Percentiles rank a stretch among this genome's conserved stretches.
These are phyloP conservation scores for Rhodomyrtus psidioides DNA, from an alignment of 441 rosid genomes.

Conservation along the genomic window DNA sequence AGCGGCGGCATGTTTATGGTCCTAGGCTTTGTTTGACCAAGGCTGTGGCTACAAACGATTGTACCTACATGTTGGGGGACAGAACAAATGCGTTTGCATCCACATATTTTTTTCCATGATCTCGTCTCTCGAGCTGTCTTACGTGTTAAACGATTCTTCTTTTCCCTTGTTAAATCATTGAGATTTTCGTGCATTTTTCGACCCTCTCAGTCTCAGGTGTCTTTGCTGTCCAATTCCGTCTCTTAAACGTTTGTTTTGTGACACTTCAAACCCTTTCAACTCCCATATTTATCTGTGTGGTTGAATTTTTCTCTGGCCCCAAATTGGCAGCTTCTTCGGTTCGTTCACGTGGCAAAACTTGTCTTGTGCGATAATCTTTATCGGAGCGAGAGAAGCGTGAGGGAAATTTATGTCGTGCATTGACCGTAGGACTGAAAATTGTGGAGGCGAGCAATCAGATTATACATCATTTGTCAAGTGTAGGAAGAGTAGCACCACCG, in stretches of 20 bases:
- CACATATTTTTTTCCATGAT: background rate
- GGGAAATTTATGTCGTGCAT: background rate
- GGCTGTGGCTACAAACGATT: background rate
- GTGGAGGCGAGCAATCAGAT: background rate
- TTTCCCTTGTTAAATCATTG: background rate
- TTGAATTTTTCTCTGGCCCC: background rate
- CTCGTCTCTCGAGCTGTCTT: background rate
- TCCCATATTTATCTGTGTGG: background rate
- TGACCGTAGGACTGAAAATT: background rate
- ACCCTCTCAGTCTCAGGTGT: background rate
- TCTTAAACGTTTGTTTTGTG: background rate
- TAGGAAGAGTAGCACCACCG: too few relatives aligned
- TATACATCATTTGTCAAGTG: too few relatives aligned
- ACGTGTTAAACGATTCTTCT: background rate
- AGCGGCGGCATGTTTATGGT: too few relatives aligned
- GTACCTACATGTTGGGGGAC: background rate
- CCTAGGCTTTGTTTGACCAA: background rate
- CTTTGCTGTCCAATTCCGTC: background rate
- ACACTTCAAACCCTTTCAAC: background rate
- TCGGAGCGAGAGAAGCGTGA: background rate
- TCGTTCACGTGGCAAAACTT: background rate
- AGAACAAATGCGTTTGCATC: background rate
- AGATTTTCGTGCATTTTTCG: background rate
- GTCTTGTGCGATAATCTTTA: background rate
- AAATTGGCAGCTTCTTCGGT: background rate